Evolutionary conservation across 2,329 filamentous ascomycete genomes (phyloP), one percentile per base, ranked within the genome.

Genomic region (Talaromyces verruculosus): DNA sequence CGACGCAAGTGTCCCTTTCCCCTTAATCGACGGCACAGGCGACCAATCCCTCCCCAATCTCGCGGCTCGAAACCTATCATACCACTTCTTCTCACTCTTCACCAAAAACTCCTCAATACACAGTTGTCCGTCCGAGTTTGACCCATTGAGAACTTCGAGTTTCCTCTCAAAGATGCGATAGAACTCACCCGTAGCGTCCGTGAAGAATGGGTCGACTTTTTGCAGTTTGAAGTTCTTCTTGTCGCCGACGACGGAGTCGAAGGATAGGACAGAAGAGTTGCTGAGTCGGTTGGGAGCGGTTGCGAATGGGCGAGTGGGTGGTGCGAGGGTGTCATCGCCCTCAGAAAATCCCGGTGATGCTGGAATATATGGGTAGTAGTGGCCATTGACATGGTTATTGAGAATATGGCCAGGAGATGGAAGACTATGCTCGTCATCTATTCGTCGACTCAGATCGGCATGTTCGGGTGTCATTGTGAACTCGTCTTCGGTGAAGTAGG

Each of bases 81-180:
- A 90, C 88, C 88, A 90, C 68, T 87, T 83, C 79, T 89, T 89
- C 75, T 90, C 87, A 28, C 85, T 87, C 72, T 86, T 86, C 67
- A 85, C 83, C 13, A 90, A 78, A 72, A 85, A 90, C 47, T 87
- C 83, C 70, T 90, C 88, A 65, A 90, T 88, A 71, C 88, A 90
- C 8, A 89, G 78, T 37, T 84, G 79, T 1, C 78, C 82, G 67
- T 86, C 83, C 0, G 87, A 89, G 67, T 84, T 88, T 68, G 82
- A 80, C 8, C 84, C 86, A 55, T 79, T 84, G 17, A 90, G 78
- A 1, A 76, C 74, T 37, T 86, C 83, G 1, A 89, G 81, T 71
- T 82, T 85, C 73, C 84, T 82, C 65, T 86, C 84, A 68, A 89
- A 89, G 1, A 78, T 81, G 67, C 80, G 80, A 68, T 85, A 87